Base-by-base conservation (phyloP, 2,329 filamentous ascomycete species). In the Microascus cirrosus region DNA sequence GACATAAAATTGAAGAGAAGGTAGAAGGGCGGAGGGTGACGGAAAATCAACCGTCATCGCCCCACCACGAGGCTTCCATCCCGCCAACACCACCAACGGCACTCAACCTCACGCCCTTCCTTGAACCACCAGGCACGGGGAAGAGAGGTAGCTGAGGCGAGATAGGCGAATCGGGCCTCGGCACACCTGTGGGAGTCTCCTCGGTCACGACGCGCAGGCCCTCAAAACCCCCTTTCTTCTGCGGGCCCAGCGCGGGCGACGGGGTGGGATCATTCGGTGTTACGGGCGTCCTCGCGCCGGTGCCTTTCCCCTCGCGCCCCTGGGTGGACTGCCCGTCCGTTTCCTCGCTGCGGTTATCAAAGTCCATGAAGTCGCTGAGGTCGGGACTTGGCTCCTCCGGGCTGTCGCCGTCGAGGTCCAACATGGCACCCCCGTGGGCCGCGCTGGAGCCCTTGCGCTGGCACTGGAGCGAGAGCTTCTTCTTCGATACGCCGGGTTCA, bases 71-170 rank as follows among this genome's bases (percentile, higher is more conserved):
- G 39, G 68, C 63, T 8, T 69, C 67, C 5, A 64, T 65, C 28
- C 63, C 62, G 8, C 15, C 39, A 45, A 65, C 61, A 24, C 62
- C 62, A 20, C 73, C 73, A 18, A 75, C 72, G 1, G 73, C 73
- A 56, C 73, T 74, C 51, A 75, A 63, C 5, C 76, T 71, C 12
- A 73, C 74, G 55, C 70, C 69, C 63, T 72, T 76, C 64, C 73
- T 58, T 35, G 39, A 34, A 15, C 51, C 53, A 6, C n/a, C 53
- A 15, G 56, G 56, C 20, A 34, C 45, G 2, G 56, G 56, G 55
- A 57, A 57, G 25, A 57, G 45, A 4, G 45, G 28, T 2, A 57
- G 34, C 8, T 48, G 45, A 7, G 62, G 61, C 3, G 67, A 65
- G 13, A 66, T 59, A 8, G 67, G 68, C 25, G 65, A 69, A 36